Evolutionary conservation across 176 grass and related monocot genomes (phyloP), one percentile per base, ranked within the genome.

Genomic region (Lolium multiflorum): DNA sequence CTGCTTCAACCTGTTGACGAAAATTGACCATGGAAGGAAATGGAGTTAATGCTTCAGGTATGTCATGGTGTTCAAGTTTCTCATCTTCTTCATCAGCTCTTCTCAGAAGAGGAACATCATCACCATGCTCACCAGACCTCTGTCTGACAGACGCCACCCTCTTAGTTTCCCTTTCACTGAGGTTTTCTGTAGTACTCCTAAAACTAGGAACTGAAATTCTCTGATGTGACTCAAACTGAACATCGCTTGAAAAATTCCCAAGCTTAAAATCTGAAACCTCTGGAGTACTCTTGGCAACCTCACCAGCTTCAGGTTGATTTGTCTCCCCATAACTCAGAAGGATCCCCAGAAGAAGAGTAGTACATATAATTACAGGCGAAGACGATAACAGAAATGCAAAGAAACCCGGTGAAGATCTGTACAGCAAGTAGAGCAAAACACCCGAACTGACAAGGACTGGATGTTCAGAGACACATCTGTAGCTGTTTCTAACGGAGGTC

Each of bases 301-400:
- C 81, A 76, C 85, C 85, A 63, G 74, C 66, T 66, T 91, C 86
- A 26, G 89, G 87, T 71, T 95, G 68, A 47, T 93, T 82, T 0
- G 78, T 81, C 43, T 91, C 89, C 73, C 92, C 89, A 82, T 88
- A 93, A 77, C 91, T 97, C 57, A 97, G 89, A 47, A 97, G 84
- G 39, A 80, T 87, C 84, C 95, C 95, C 77, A 97, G 92, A 75
- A 97, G 89, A 91, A 97, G 71, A 84, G 91, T 79, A 71, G 95
- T 89, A 17, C 92, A 95, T 83, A 95, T 54, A 88, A 95, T 86
- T 81, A 97, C 89, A 79, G 95, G 95, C n/a, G 89, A 91, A 58
- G 87, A 89, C 22, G 91, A 93, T 47, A 97, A 85, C 46, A 97
- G 89, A 56, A 93, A 91, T 2, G 38, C 80, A 85, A 95, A 95